Evolutionary conservation across 2,329 filamentous ascomycete genomes (phyloP), one percentile per base, ranked within the genome.

Genomic region (Dactylellina parvicollis): DNA sequence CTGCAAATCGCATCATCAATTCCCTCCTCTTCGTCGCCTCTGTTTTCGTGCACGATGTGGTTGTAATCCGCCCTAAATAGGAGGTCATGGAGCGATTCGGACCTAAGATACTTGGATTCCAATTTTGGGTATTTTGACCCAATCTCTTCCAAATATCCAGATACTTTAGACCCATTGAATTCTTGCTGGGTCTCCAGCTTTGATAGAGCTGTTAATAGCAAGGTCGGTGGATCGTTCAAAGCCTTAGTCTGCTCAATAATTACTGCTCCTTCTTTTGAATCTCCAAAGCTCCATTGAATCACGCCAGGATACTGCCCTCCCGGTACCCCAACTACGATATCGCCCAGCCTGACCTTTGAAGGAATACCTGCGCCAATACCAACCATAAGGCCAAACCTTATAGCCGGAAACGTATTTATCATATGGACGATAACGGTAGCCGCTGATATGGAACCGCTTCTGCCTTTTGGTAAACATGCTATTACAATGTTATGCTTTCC

Each of bases 281-380:
- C 78, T 10, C 77, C 76, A 1, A 77, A n/a, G 10, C 79, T 76
- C 76, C 75, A 78, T 28, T 78, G 75, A 1, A 79, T 59, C 0
- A 79, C 77, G 22, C 76, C 77, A 1, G 76, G 75, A 14, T 4
- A 38, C 4, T 9, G 16, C 12, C 16, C 34, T n/a, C 5, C 12
- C 12, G 34, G 34, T 4, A n/a, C 16, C 28, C 77, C 65, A 16
- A 79, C 76, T 1, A 79, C 78, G 0, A 79, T 67, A 66, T 79
- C 78, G 8, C 78, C 77, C 0, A 79, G 69, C 18, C 75, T 47
- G 16, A 70, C 49, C 16, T n/a, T n/a, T 2, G 28, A 24, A 4
- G 66, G 57, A 30, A 71, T 36, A 2, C 66, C 66, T 18, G 24
- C 50, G 1, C 66, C 66, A 16, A 71, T 71, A 12, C 66, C 66